These are phyloP conservation scores for Didymosphaeria variabile DNA, from an alignment of 2,329 filamentous ascomycete species.

Conservation along the genomic window DNA sequence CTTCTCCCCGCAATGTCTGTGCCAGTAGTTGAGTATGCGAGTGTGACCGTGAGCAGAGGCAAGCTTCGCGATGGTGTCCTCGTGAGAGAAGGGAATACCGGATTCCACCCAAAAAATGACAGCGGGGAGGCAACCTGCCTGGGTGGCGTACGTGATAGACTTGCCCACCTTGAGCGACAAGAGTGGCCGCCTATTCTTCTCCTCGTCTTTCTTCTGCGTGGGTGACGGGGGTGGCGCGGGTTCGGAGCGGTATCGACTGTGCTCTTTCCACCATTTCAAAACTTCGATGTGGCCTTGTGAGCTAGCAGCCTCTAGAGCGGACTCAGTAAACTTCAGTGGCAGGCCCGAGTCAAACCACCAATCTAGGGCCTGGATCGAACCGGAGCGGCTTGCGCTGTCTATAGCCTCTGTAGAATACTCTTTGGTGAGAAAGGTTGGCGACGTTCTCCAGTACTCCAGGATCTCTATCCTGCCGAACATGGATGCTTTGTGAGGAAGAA, in stretches of 20 bases:
- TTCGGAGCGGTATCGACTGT: conserved; percentile 59
- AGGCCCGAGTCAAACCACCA: conserved; percentile 90
- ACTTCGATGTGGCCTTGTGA: conserved; percentile 85
- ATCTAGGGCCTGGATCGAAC: conserved; percentile 84
- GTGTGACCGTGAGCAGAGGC: conserved; percentile 88
- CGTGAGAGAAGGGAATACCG: conserved; percentile 79
- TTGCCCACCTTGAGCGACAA: conserved; percentile 81
- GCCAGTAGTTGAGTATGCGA: conserved; percentile 84
- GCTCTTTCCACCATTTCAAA: conserved; percentile 91
- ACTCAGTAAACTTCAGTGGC: conserved; percentile 83
- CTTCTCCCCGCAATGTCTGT: conserved; percentile 75
- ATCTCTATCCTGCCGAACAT: conserved; percentile 87
- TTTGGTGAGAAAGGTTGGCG: conserved; percentile 81
- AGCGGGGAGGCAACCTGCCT: conserved; percentile 79
- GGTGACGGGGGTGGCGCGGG: conserved; percentile 25
- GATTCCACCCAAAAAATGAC: conserved; percentile 90
- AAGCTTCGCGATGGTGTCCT: conserved; percentile 83
- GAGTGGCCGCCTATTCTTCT: conserved; percentile 25
- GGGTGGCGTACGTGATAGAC: conserved; percentile 82
- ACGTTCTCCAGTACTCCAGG: conserved; percentile 89
- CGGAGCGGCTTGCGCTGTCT: conserved; percentile 85
- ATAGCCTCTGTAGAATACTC: conserved; percentile 87
- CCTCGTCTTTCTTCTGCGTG: conserved; percentile 26
- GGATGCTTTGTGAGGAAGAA: conserved; percentile 87
- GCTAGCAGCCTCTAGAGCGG: conserved; percentile 86